A percentile compares a stretch with the other conserved stretches of the same genome.
phyloP scores from a whole-genome alignment of 1,139 yeast genomes.

The Pichia sp. region DNA sequence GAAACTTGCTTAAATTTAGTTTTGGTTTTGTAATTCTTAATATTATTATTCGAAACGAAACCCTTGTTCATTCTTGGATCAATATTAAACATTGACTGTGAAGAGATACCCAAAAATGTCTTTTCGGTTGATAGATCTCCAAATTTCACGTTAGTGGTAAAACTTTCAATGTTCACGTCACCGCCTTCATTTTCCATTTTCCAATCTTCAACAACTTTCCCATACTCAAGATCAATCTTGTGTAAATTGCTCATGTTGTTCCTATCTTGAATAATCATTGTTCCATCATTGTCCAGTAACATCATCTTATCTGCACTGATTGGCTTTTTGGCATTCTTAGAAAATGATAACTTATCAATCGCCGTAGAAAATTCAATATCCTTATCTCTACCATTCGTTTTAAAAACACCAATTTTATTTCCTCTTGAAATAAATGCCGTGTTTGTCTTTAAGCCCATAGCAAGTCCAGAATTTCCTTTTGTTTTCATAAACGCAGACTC shows the following conservation, averaged over 20 bases:
- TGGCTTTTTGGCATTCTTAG: slow-evolving; percentile 37
- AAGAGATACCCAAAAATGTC: slow-evolving; percentile 63
- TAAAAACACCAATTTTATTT: slow-evolving; percentile 72
- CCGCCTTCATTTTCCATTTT: slow-evolving; percentile 29
- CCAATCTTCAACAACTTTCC: slow-evolving; percentile 83
- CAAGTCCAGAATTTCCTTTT: slow-evolving; percentile 48
- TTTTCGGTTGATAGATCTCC: slow-evolving; percentile 67
- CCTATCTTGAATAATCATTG: slow-evolving; percentile 56
- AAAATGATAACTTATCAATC: slow-evolving; percentile 48
- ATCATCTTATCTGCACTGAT: slow-evolving; percentile 59
- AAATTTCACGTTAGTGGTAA: slow-evolving; percentile 64
- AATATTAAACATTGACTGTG: slow-evolving; percentile 56
- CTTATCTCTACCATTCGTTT: slow-evolving; percentile 35
- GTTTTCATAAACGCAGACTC: slow-evolving; percentile 14
- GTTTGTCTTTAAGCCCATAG: slow-evolving; percentile 62
- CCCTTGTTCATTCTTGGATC: slow-evolving; percentile 71
- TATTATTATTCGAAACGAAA: slow-evolving; percentile 43
- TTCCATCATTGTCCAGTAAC: slow-evolving; percentile 68
- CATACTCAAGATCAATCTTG: slow-evolving; percentile 72
- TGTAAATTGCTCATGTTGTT: slow-evolving; percentile 39
- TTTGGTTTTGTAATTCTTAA: slow-evolving; percentile 44
- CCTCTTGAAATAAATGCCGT: slow-evolving; percentile 77
- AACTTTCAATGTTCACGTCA: slow-evolving; percentile 40
- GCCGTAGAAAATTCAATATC: slow-evolving; percentile 55
- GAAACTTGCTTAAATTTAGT: slow-evolving; percentile 54